Evolutionary conservation across 257 asterid genomes (phyloP).

Genomic region (Asclepias syriaca): DNA sequence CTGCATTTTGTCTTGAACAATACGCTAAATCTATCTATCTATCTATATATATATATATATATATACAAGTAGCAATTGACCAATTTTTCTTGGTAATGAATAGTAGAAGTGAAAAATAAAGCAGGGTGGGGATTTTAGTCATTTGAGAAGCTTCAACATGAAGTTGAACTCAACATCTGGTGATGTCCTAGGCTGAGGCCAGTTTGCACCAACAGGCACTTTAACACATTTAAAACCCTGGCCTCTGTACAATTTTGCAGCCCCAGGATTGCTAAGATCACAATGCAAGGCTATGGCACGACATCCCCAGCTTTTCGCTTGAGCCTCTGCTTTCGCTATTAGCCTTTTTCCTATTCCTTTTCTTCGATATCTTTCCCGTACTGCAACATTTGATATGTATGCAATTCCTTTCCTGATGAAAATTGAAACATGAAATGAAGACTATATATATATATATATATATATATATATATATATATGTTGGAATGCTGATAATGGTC

Average conservation of each 20-base stretch:
- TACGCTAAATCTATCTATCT: background rate
- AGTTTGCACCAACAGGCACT: constrained; percentile 69
- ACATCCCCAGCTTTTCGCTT: constrained; percentile 85
- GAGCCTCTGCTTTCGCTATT: constrained; percentile 65
- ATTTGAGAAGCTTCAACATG: constrained; percentile 76
- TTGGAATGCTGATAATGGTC: background rate
- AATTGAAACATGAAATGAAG: background rate
- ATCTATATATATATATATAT: constrained; percentile 5
- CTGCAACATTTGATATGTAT: constrained; percentile 85
- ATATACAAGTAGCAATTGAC: background rate
- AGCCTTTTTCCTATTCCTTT: constrained; percentile 77
- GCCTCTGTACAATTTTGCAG: constrained; percentile 48
- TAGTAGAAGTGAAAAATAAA: background rate
- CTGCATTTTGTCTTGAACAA: constrained; percentile 5
- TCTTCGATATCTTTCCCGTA: constrained; percentile 57
- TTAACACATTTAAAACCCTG: constrained; percentile 60
- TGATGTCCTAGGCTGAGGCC: constrained; percentile 82
- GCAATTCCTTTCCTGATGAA: constrained; percentile 70
- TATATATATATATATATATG: no score
- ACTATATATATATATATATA: no score
- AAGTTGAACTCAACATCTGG: constrained; percentile 56
- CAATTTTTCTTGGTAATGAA: background rate
- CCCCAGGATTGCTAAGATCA: constrained; percentile 66
- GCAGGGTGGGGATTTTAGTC: constrained; percentile 14
- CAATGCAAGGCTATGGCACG: constrained; percentile 83